These are phyloP conservation scores for Wakefieldia striispora DNA, from an alignment of 768 basidiomycete genomes.

Conservation along the genomic window DNA sequence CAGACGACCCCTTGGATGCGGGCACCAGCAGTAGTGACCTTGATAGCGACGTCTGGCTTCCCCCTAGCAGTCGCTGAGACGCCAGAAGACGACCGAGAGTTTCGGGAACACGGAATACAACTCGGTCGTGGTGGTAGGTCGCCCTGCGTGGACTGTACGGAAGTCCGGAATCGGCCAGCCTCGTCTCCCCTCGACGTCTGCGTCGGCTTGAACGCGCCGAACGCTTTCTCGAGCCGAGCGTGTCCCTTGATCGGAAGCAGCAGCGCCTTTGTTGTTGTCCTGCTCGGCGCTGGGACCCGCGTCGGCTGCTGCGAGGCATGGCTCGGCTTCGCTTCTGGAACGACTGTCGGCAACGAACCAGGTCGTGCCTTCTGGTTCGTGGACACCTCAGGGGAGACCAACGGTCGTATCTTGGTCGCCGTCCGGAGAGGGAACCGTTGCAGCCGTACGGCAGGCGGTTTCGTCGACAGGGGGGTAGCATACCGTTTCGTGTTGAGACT, in stretches of 20 bases:
- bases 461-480: not conserved
- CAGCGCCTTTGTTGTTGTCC: not conserved
- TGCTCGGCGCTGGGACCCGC: not conserved
- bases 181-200: not conserved
- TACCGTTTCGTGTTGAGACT: not conserved
- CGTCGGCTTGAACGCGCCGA: no score
- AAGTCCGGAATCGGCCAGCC: not conserved
- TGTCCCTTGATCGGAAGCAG: not conserved
- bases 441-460: not conserved
- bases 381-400: not conserved
- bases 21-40: not conserved
- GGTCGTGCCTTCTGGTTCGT: not conserved
- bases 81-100: not conserved
- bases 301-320: not conserved
- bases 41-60: not conserved
- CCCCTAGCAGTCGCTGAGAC: not conserved
- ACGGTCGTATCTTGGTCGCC: not conserved
- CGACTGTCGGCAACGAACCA: not conserved
- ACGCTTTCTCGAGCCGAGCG: not conserved
- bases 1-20: no score
- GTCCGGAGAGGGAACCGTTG: not conserved
- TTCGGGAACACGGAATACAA: not conserved
- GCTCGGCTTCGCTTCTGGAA: not conserved
- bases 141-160: not conserved
- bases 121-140: not conserved